phyloP scores from a whole-genome alignment of 1,284 basidiomycete species.

The Sporisorium scitamineum region DNA sequence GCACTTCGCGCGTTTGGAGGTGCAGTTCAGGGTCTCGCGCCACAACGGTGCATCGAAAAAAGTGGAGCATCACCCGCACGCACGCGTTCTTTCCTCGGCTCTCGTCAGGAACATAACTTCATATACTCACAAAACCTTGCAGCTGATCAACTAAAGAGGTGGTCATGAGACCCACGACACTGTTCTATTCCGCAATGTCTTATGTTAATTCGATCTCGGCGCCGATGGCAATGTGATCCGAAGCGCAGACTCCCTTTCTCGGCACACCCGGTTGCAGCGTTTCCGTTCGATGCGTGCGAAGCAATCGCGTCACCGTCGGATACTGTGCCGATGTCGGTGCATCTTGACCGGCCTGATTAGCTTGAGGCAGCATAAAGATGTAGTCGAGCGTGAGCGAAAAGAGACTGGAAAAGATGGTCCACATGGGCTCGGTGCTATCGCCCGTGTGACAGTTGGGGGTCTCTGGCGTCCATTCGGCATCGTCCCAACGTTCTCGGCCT shows the following conservation, averaged over 20 bases:
- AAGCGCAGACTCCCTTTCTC: conserved; percentile 81
- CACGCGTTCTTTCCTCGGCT: neutral
- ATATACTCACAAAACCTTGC: neutral
- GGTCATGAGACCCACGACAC: neutral
- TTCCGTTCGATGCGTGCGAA: conserved; percentile 76
- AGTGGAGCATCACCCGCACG: conserved; percentile 6
- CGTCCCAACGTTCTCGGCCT: conserved; percentile 61
- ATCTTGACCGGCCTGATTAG: neutral
- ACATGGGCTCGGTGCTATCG: conserved; percentile 64
- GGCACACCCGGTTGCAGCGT: conserved; percentile 82
- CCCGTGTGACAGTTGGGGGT: conserved; percentile 55
- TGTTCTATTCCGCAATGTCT: neutral
- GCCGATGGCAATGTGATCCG: conserved; percentile 86
- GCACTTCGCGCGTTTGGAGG: too few relatives aligned
- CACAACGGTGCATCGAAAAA: neutral
- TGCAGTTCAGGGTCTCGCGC: conserved; percentile 5
- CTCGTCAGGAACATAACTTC: neutral
- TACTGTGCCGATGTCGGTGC: conserved; percentile 13
- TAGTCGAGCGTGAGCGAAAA: conserved; percentile 75
- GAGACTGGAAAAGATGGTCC: conserved; percentile 65
- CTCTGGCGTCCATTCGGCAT: conserved; percentile 41
- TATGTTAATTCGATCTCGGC: conserved; percentile 53
- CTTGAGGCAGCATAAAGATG: conserved; percentile 75
- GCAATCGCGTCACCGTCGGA: conserved; percentile 75
- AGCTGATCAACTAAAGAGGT: too few relatives aligned